phyloP scores from a whole-genome alignment of 169 alveolate genomes.

The Cryptosporidium viatorum region DNA sequence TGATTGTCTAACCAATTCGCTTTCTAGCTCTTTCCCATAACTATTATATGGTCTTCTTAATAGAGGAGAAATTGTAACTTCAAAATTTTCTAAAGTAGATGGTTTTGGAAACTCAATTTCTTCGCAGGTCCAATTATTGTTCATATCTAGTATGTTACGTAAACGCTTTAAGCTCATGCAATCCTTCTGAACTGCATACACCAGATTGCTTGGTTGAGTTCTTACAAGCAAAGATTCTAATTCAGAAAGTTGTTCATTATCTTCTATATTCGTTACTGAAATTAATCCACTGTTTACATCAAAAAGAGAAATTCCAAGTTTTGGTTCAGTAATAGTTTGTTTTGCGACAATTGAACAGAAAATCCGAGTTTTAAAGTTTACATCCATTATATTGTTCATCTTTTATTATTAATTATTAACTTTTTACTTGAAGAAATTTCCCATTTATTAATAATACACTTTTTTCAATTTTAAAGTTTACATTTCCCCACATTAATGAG shows the following conservation, averaged over 20 bases:
- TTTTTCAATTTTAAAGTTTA: background rate
- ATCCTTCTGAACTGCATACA: conserved; percentile 37
- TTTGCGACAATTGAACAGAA: conserved; percentile 49
- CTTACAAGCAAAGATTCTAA: conserved; percentile 49
- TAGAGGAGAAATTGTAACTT: conserved; percentile 28
- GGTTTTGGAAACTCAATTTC: conserved; percentile 35
- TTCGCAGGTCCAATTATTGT: conserved; percentile 21
- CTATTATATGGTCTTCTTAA: conserved; percentile 19
- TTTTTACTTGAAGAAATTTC: background rate
- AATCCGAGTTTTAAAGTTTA: conserved; percentile 9
- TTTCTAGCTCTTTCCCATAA: conserved; percentile 49
- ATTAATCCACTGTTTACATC: conserved; percentile 16
- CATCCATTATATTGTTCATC: background rate
- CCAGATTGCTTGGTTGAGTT: conserved; percentile 25
- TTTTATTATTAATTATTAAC: background rate
- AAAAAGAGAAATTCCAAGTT: conserved; percentile 43
- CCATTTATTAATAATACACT: background rate
- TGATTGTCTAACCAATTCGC: conserved; percentile 28
- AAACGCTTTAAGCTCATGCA: conserved; percentile 1
- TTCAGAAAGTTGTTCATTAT: conserved; percentile 70
- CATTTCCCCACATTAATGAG: conserved; percentile 46
- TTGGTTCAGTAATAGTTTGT: conserved; percentile 29
- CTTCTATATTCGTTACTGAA: conserved; percentile 23
- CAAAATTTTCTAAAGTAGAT: conserved; percentile 21
- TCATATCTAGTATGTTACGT: conserved; percentile 5